A percentile compares a stretch with the other conserved stretches of the same genome.
phyloP scores from a whole-genome alignment of 192 early-diverging fungal species.

The Thamnidium elegans region DNA sequence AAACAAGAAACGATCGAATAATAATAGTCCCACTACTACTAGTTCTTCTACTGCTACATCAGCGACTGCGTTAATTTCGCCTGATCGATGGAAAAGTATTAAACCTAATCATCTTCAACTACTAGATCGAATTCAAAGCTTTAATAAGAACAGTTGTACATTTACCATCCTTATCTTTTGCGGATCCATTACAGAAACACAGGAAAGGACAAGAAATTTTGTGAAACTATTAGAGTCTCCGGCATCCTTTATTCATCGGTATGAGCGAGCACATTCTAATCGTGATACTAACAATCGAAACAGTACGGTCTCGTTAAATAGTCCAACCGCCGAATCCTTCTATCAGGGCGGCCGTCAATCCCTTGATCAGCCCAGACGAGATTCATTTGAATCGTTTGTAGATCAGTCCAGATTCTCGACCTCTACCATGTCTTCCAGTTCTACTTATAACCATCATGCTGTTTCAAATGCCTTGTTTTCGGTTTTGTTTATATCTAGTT shows the following conservation, averaged over 20 bases:
- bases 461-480: constrained; percentile 2
- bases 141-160: background rate
- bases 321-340: background rate
- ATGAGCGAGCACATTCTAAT: constrained; percentile 2
- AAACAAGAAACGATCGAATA: background rate
- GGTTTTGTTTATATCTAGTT: constrained; percentile 12
- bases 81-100: constrained; percentile 26
- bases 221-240: constrained; percentile 14
- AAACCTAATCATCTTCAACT: constrained; percentile 19
- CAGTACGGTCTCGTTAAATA: background rate
- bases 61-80: background rate
- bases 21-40: background rate
- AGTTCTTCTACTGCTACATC: background rate
- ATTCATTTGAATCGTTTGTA: background rate
- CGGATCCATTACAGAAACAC: constrained; percentile 11
- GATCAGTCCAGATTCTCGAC: background rate
- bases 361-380: background rate
- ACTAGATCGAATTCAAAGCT: constrained; percentile 3
- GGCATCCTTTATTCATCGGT: constrained; percentile 16
- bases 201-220: no score
- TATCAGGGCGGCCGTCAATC: background rate
- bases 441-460: background rate
- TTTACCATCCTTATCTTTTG: constrained; percentile 25
- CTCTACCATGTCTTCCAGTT: background rate
- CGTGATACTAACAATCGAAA: background rate